Conservation (phyloP, 2,329 filamentous ascomycete genomes). For the Paraphoma sp. region DNA sequence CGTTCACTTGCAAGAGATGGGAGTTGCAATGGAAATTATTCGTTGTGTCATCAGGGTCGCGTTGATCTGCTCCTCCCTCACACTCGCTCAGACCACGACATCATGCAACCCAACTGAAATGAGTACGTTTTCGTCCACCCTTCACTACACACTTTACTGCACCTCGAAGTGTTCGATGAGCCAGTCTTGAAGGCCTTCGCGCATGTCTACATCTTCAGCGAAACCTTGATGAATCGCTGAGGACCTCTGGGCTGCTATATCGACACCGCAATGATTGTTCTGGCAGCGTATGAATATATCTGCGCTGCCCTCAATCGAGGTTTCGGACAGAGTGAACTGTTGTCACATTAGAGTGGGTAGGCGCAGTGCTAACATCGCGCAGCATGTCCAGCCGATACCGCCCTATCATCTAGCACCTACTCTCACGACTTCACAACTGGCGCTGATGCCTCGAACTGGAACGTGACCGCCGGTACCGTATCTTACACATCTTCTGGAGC, state of each 20-base stretch:
- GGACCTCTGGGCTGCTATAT: no score
- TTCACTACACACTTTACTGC: neutral
- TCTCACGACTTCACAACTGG: slow-evolving; percentile 48
- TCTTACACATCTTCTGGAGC: slow-evolving; percentile 51
- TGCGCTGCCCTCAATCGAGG: no score
- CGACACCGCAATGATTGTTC: no score
- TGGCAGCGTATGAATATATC: no score
- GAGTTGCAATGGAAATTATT: neutral
- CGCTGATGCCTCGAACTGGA: slow-evolving; percentile 35
- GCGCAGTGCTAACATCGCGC: neutral
- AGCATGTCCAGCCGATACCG: slow-evolving; percentile 48
- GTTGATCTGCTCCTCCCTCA: neutral
- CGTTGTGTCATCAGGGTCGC: neutral
- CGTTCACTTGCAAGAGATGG: neutral
- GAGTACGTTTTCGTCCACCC: slow-evolving; percentile 5
- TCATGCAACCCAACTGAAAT: slow-evolving; percentile 49
- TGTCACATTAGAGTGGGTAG: no score
- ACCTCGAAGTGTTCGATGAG: no score
- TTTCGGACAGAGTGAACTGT: no score
- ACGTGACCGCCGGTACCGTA: slow-evolving; percentile 44
- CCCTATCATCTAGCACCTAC: slow-evolving; percentile 41
- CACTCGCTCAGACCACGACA: slow-evolving; percentile 49
- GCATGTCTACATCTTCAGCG: no score
- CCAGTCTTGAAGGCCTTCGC: no score
- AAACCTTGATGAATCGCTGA: no score